These are phyloP conservation scores for Purshia tridentata DNA, from an alignment of 306 rosid species.

Conservation along the genomic window DNA sequence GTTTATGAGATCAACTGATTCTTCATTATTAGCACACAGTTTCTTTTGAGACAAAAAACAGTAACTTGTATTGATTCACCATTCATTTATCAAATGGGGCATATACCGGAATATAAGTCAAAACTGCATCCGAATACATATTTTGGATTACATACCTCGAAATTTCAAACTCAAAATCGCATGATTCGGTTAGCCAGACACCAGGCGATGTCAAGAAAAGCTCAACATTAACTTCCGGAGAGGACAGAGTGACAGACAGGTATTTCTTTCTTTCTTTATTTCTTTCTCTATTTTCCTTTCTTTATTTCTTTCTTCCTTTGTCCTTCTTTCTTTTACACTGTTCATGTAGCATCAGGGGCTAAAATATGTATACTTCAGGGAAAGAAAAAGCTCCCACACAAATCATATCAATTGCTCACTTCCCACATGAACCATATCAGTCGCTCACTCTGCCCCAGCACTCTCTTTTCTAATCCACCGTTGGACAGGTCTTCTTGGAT, in stretches of 20 bases:
- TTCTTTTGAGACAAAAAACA: too few relatives aligned
- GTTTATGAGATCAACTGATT: too few relatives aligned
- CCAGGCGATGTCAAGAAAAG: too few relatives aligned
- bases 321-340: not conserved
- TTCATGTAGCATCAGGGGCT: not conserved
- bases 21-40: too few relatives aligned
- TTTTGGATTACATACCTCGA: not conserved
- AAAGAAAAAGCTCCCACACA: not conserved
- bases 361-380: not conserved
- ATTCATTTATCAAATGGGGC: too few relatives aligned
- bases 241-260: not conserved
- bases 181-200: not conserved
- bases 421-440: not conserved
- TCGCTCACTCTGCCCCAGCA: slow-evolving; percentile 22
- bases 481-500: slow-evolving; percentile 45
- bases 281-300: not conserved
- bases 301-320: not conserved
- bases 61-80: too few relatives aligned
- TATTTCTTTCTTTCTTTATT: not conserved
- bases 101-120: too few relatives aligned
- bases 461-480: slow-evolving; percentile 65
- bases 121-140: too few relatives aligned
- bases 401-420: not conserved
- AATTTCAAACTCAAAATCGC: not conserved
- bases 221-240: not conserved